Conservation (phyloP, 495 filamentous ascomycete species). For the Penicillium mononematosum region DNA sequence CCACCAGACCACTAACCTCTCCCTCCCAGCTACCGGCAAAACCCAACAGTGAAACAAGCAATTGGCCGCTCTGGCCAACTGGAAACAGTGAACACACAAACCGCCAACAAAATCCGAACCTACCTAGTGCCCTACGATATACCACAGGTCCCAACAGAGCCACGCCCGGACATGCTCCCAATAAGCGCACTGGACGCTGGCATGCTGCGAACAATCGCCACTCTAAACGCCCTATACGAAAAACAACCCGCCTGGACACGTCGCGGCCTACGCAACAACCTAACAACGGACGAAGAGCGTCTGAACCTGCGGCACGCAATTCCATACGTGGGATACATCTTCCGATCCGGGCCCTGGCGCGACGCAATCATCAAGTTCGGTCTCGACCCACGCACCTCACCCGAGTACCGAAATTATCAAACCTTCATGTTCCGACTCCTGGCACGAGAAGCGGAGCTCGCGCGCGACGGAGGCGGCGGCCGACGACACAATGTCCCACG, state of each 20-base stretch:
- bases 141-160: slow-evolving; percentile 48
- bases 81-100: slow-evolving; percentile 53
- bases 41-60: slow-evolving; percentile 54
- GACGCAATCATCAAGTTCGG: slow-evolving; percentile 83
- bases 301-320: slow-evolving; percentile 61
- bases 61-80: slow-evolving; percentile 51
- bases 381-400: slow-evolving; percentile 75
- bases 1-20: slow-evolving; percentile 1
- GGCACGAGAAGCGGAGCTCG: slow-evolving; percentile 77
- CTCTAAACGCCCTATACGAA: slow-evolving; percentile 60
- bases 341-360: slow-evolving; percentile 85
- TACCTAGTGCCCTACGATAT: slow-evolving; percentile 64
- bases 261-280: slow-evolving; percentile 67
- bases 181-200: slow-evolving; percentile 44
- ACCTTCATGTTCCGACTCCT: slow-evolving; percentile 74
- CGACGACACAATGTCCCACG: slow-evolving; percentile 31
- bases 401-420: slow-evolving; percentile 77
- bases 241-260: slow-evolving; percentile 84
- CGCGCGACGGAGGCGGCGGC: slow-evolving; percentile 71
- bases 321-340: slow-evolving; percentile 83
- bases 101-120: slow-evolving; percentile 47
- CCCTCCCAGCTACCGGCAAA: slow-evolving; percentile 53
- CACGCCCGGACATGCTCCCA: slow-evolving; percentile 49
- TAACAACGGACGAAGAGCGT: slow-evolving; percentile 47
- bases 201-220: slow-evolving; percentile 58